phyloP scores from a whole-genome alignment of 2,329 filamentous ascomycete genomes.

The Colletotrichum sidae region DNA sequence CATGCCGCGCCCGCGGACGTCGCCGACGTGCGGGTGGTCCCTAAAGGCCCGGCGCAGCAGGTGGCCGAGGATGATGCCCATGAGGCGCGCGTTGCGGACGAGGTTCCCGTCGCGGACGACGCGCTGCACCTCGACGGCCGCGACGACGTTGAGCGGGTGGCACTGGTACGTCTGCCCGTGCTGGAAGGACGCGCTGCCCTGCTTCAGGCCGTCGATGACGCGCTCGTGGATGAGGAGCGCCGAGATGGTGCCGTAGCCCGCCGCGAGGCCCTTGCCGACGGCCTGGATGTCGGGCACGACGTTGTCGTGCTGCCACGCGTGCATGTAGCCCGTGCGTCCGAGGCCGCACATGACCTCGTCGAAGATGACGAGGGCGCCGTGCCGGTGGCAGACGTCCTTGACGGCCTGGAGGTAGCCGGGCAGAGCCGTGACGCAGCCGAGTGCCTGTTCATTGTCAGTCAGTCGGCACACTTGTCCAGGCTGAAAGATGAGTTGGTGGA shows the following conservation, averaged over 20 bases:
- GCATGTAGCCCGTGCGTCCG: constrained; percentile 26
- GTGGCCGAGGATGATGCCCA: too few relatives aligned
- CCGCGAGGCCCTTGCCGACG: constrained; percentile 69
- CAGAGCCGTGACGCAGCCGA: constrained; percentile 72
- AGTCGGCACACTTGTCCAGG: background rate
- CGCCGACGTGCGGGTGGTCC: constrained; percentile 63
- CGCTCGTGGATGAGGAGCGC: constrained; percentile 62
- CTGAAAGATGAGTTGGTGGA: background rate
- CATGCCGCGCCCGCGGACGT: constrained; percentile 62
- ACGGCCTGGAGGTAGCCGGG: constrained; percentile 74
- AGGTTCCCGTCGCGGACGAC: too few relatives aligned
- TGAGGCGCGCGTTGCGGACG: too few relatives aligned
- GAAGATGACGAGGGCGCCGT: constrained; percentile 74
- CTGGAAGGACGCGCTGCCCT: too few relatives aligned
- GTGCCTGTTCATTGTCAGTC: constrained; percentile 53
- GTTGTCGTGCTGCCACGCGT: constrained; percentile 42
- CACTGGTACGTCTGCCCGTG: too few relatives aligned
- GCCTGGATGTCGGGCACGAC: constrained; percentile 66
- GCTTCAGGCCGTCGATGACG: constrained; percentile 60
- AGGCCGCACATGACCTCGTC: constrained; percentile 56
- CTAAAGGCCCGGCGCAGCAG: constrained; percentile 44
- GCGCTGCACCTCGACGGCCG: too few relatives aligned
- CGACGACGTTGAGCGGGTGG: too few relatives aligned
- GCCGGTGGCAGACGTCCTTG: constrained; percentile 70
- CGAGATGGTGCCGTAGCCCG: constrained; percentile 66